Base-by-base conservation (phyloP, 2,329 filamentous ascomycete species). In the Aspergillus brunneoviolaceus region DNA sequence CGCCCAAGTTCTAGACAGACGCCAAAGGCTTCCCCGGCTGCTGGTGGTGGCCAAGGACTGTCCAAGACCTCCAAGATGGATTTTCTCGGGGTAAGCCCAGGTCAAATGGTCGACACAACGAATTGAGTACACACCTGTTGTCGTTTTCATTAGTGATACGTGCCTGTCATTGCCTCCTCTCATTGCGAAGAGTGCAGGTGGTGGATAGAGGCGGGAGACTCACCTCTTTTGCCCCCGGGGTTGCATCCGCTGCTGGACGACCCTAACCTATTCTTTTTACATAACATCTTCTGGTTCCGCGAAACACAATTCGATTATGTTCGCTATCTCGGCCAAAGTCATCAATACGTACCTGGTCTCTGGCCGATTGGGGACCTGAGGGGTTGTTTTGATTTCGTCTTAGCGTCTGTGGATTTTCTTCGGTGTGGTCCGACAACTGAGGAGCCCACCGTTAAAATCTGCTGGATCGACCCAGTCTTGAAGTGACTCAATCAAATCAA, bases 181-280 rank as follows among this genome's bases (percentile, higher is more conserved):
- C 39, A 45, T 45, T 14, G 16, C 19, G 39, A 27, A 60, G 45
- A 54, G 42, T 57, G 57, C 45, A 51, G 27, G 4, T 48, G 29
- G 12, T 49, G 23, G 42, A 25, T 23, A 48, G 39, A 45, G 14
- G 16, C 19, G 14, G 21, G 33, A 45, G 33, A 47, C 33, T 49
- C 23, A 29, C 7, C 56, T 45, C 39, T 45, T 29, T 47, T 25
- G 39, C 39, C 52, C 14, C 27, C 58, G 60, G 52, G 56, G 64
- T 67, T 65, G 57, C 61, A 65, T 65, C 55, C 57, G 52, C 55
- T 49, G 47, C 47, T 49, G 56, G 54, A 16, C 55, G 42, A 53
- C 45, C 51, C 29, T 29, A 35, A 58, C 25, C 51, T 35, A 19
- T 66, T 67, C 56, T 55, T 65, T 64, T 70, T 70, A 71, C 69